Conservation (phyloP, 257 asterid genomes). For the Primulina tabacum region DNA sequence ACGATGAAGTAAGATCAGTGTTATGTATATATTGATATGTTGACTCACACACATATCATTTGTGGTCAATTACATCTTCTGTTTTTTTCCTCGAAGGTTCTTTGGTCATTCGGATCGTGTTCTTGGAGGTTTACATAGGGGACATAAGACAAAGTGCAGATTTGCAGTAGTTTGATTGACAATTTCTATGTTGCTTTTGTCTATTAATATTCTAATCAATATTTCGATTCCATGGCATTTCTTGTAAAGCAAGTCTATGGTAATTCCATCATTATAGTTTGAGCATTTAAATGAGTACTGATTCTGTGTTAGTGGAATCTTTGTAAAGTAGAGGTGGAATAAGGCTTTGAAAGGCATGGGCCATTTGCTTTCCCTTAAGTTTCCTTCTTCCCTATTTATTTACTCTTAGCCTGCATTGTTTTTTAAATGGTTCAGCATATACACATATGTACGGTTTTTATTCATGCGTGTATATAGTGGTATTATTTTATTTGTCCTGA, state of each 20-base stretch:
- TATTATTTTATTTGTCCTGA: neutral
- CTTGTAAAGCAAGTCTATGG: neutral
- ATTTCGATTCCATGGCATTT: no score
- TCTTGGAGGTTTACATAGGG: neutral
- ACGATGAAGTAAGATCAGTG: conserved; percentile 57
- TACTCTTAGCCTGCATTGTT: neutral
- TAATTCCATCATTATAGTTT: neutral
- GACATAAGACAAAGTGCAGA: neutral
- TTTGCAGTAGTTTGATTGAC: neutral
- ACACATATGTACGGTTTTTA: neutral
- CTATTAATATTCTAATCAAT: neutral
- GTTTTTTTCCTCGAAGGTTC: neutral
- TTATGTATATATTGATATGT: conserved; percentile 5
- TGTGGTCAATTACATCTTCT: neutral
- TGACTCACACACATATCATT: neutral
- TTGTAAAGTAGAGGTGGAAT: neutral
- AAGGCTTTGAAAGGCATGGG: neutral
- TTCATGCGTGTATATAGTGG: neutral
- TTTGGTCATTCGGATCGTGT: neutral
- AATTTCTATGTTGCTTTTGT: neutral
- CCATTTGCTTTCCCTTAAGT: neutral
- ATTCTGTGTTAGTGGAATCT: neutral
- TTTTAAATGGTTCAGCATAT: neutral
- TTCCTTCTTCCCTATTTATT: neutral
- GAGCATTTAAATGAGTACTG: neutral